phyloP scores from a whole-genome alignment of 2,329 filamentous ascomycete species.

The Pestalotiopsis sp. region DNA sequence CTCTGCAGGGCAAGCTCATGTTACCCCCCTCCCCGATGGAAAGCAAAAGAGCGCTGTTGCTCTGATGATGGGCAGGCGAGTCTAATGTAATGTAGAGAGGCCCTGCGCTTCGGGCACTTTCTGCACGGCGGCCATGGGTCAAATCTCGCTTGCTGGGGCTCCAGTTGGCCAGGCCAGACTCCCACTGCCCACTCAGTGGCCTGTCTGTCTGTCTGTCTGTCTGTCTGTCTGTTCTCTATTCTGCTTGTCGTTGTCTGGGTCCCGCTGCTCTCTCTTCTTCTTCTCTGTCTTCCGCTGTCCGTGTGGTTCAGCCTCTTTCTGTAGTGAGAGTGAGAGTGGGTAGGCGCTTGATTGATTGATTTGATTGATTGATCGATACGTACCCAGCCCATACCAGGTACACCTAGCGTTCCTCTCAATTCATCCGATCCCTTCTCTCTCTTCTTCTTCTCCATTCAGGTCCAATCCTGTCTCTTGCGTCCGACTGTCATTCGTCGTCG shows the following conservation, averaged over 20 bases:
- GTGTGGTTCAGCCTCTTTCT: conserved; percentile 8
- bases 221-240: neutral
- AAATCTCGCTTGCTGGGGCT: conserved; percentile 43
- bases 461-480: neutral
- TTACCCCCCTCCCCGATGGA: neutral
- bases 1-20: neutral
- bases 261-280: conserved; percentile 23
- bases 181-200: conserved; percentile 37
- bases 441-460: neutral
- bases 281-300: neutral
- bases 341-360: neutral
- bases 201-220: neutral
- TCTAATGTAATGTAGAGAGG: conserved; percentile 21
- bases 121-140: conserved; percentile 37
- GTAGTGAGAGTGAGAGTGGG: neutral
- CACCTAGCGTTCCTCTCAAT: neutral
- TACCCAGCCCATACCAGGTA: neutral
- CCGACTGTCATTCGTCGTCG: neutral
- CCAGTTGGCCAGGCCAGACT: conserved; percentile 36
- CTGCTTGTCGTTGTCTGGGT: conserved; percentile 15
- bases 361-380: neutral
- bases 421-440: conserved; percentile 4
- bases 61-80: neutral
- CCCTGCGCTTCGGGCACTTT: conserved; percentile 32
- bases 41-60: neutral